Conservation (phyloP, 257 asterid species). For the Verbena officinalis region DNA sequence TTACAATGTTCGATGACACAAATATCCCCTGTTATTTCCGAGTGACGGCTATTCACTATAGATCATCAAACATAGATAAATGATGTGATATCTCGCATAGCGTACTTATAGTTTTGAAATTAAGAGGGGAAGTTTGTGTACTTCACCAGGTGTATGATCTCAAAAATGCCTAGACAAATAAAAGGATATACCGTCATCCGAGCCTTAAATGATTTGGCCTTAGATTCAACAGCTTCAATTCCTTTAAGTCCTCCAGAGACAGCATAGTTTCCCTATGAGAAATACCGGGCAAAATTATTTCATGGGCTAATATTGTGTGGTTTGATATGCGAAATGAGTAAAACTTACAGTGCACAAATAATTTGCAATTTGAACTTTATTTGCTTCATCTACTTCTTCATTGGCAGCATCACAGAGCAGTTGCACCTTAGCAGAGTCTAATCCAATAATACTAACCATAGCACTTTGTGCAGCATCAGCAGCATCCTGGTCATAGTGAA, state of each 20-base stretch:
- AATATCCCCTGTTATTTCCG: too few species aligned
- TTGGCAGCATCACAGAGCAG: slow-evolving; percentile 96
- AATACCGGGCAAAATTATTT: slow-evolving; percentile 14
- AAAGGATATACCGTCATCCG: slow-evolving; percentile 71
- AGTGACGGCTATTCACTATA: too few species aligned
- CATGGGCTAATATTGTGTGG: not conserved
- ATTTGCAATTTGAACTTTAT: slow-evolving; percentile 94
- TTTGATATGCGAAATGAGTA: not conserved
- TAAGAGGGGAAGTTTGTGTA: not conserved
- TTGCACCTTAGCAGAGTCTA: slow-evolving; percentile 92
- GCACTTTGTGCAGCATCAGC: slow-evolving; percentile 96
- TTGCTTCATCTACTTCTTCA: slow-evolving; percentile 86
- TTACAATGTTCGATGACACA: too few species aligned
- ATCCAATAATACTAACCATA: slow-evolving; percentile 95
- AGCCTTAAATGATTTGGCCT: slow-evolving; percentile 96
- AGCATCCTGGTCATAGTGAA: slow-evolving; percentile 60
- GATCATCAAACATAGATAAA: too few species aligned
- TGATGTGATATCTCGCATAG: too few species aligned
- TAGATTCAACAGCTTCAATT: slow-evolving; percentile 95
- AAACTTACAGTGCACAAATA: slow-evolving; percentile 88
- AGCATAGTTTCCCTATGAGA: slow-evolving; percentile 89
- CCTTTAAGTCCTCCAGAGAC: slow-evolving; percentile 99
- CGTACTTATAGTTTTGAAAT: too few species aligned
- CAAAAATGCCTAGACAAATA: not conserved
- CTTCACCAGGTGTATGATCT: not conserved